Evolutionary conservation across 139 green algal species (phyloP).

Genomic region (Ulvella scutata): DNA sequence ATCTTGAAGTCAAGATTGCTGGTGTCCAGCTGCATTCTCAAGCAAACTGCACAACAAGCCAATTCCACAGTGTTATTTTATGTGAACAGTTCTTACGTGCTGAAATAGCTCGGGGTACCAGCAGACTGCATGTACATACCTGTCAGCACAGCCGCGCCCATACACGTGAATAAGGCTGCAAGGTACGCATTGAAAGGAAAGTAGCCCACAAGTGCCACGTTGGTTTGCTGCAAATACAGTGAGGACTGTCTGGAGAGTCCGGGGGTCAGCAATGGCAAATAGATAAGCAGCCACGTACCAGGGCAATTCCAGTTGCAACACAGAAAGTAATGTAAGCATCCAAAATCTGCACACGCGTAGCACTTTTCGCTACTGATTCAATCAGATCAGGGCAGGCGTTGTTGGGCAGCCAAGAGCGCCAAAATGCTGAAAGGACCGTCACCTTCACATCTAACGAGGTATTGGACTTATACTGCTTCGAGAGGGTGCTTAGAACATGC

Average conservation of each 20-base stretch:
- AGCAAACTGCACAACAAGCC: neutral
- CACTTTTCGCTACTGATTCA: neutral
- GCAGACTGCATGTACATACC: neutral
- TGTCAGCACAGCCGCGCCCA: neutral
- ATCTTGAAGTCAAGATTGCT: neutral
- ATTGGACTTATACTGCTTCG: neutral
- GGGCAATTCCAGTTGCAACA: neutral
- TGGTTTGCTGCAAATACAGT: neutral
- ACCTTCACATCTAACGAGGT: neutral
- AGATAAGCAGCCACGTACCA: neutral
- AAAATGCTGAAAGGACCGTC: neutral
- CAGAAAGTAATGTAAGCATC: neutral
- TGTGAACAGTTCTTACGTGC: neutral
- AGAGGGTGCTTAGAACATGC: neutral
- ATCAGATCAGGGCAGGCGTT: neutral
- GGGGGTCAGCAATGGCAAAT: neutral
- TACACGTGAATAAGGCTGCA: neutral
- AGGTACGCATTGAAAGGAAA: neutral
- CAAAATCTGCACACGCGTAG: neutral
- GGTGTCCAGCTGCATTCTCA: neutral
- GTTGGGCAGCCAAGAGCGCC: neutral
- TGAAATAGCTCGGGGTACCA: neutral
- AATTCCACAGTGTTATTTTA: neutral
- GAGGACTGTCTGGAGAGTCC: neutral
- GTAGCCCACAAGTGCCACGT: neutral